Evolutionary conservation across 2,329 filamentous ascomycete species (phyloP).

Genomic region (Neofusicoccum umdonicola): DNA sequence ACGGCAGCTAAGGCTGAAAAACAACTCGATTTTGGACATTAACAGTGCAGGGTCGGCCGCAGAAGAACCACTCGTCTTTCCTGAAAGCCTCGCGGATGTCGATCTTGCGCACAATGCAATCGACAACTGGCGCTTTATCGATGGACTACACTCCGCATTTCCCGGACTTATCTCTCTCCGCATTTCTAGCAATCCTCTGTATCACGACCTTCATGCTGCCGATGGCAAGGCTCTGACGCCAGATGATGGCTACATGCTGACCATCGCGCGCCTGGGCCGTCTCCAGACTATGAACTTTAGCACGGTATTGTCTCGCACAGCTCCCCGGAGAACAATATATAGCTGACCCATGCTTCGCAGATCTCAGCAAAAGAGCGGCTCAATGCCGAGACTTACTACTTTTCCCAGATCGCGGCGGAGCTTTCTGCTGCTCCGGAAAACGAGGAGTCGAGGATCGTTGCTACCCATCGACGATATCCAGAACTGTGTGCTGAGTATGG

Average conservation of each 20-base stretch:
- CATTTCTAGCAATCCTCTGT: constrained; percentile 83
- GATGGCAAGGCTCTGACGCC: constrained; percentile 48
- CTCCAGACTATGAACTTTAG: constrained; percentile 72
- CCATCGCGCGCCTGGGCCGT: constrained; percentile 68
- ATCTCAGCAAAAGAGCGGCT: constrained; percentile 72
- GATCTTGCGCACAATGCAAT: constrained; percentile 49
- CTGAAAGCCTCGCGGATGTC: constrained; percentile 35
- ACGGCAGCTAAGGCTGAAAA: constrained; percentile 62
- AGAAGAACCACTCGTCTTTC: constrained; percentile 17
- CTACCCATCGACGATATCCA: constrained; percentile 67
- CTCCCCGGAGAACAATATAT: neutral
- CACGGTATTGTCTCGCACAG: constrained; percentile 19
- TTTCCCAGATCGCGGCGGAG: constrained; percentile 77
- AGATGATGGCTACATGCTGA: constrained; percentile 87
- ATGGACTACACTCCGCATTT: constrained; percentile 64
- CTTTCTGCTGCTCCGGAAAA: constrained; percentile 59
- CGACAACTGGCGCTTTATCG: constrained; percentile 68
- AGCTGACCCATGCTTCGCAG: neutral
- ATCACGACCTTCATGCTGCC: constrained; percentile 53
- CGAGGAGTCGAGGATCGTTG: constrained; percentile 55
- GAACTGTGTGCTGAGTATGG: constrained; percentile 77
- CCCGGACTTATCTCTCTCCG: constrained; percentile 74
- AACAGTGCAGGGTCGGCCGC: constrained; percentile 19
- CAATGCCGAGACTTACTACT: constrained; percentile 92
- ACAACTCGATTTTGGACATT: constrained; percentile 63